Base-by-base conservation (phyloP, 768 basidiomycete genomes). In the Imleria badia region DNA sequence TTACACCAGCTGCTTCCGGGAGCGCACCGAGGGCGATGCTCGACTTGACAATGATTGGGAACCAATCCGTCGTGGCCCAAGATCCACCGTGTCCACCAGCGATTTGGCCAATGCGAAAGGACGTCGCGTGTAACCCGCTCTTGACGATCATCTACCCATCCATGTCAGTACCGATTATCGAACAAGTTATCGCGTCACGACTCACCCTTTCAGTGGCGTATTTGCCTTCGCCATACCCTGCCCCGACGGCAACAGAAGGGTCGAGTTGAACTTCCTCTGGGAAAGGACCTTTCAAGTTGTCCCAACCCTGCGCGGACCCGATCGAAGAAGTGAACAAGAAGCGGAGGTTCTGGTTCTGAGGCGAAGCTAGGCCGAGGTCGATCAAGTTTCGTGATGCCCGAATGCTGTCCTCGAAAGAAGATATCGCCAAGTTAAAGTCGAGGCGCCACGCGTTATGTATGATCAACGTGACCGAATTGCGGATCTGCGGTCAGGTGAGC, bases 141-240 rank as follows among this genome's bases (percentile, higher is more conserved):
- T 68, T 67, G 5, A 63, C 63, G 26, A 82, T 70, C 9, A 80
- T 63, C 69, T 76, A 31, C 14, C 19, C 7, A 22, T 14, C 3
- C 14, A 22, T 8, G 20, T 61, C 23, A 49, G 33, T 8, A 36
- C 10, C 3, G 10, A 19, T 11, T 5, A 1, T 29, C 13, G 9
- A 7, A 6, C 30, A 4, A 38, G 8, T 10, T n/a, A 4, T 6
- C 41, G 8, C 23, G 23, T 3, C 30, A 12, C 10, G 11, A 58
- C 74, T 19, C 42, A 73, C 69, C 45, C 73, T 60, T 62, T 81
- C 78, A 0, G 73, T 57, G 6, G 73, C 55, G 54, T 76, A 81
- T 61, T 83, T 83, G 1, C 70, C 64, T 52, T 80, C 79, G 13
- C 76, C 71, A 44, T 82, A 82, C 0, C 81, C 81, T 15, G 52